Percentiles rank a stretch among this genome's conserved stretches.
Conservation (phyloP, 805 yeast genomes). For the Yarrowia bubula region DNA sequence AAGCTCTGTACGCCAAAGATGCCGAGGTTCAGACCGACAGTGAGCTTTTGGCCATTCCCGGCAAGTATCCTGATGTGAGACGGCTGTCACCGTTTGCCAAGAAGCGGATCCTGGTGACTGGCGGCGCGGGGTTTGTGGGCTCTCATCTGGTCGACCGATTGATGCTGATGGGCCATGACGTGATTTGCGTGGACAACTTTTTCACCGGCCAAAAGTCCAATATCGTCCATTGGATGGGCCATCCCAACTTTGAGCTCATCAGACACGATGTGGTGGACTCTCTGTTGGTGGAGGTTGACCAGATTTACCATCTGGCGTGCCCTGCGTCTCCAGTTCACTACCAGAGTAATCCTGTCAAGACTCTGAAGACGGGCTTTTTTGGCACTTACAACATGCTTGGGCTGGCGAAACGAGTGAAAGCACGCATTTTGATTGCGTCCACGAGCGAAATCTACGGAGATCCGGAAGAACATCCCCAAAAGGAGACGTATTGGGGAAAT, state of each 20-base stretch:
- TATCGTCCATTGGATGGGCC: constrained; percentile 37
- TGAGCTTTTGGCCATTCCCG: constrained; percentile 17
- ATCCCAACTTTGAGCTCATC: constrained; percentile 36
- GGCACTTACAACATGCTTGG: constrained; percentile 38
- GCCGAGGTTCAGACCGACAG: constrained; percentile 8
- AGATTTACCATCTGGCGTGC: constrained; percentile 36
- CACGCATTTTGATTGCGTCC: constrained; percentile 35
- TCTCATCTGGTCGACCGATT: constrained; percentile 36
- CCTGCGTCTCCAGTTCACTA: constrained; percentile 37
- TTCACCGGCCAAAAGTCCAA: constrained; percentile 35
- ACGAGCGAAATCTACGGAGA: constrained; percentile 37
- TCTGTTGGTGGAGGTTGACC: constrained; percentile 35
- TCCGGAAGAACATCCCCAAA: constrained; percentile 36
- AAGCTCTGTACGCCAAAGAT: constrained; percentile 13
- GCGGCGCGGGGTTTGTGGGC: constrained; percentile 38
- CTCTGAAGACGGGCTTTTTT: constrained; percentile 36
- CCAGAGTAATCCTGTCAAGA: constrained; percentile 36
- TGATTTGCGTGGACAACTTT: constrained; percentile 36
- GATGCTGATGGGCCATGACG: constrained; percentile 36
- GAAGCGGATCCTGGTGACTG: constrained; percentile 35
- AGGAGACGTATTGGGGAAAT: constrained; percentile 35
- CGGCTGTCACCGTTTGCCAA: constrained; percentile 35
- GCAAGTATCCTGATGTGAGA: constrained; percentile 32
- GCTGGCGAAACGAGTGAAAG: constrained; percentile 36
- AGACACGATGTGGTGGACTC: constrained; percentile 37